Base-by-base conservation (phyloP, 1,284 basidiomycete genomes). In the Amylostereum areolatum region DNA sequence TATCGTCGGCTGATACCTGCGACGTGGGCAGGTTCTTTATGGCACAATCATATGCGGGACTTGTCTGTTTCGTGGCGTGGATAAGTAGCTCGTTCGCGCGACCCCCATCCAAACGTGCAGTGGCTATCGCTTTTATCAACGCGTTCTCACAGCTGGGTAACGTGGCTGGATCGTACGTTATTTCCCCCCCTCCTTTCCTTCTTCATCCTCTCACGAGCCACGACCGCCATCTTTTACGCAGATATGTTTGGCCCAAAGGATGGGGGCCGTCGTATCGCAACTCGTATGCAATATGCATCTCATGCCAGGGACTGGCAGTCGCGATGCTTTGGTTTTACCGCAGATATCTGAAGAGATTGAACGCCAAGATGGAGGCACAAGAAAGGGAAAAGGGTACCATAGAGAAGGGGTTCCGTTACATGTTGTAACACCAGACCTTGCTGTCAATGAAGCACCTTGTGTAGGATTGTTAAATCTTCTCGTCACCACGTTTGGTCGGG, bases 41-140 rank as follows among this genome's bases (percentile, higher is more conserved):
- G 80, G 82, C 85, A 7, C 81, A 84, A 52, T 80, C 81, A 0
- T 89, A 86, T 57, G 75, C 82, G 1, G 85, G 76, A 1, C 85
- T 84, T 64, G 78, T 89, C 49, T 73, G 74, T 49, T 80, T 85
- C 57, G 73, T 81, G 52, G 75, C 85, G 0, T 91, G 87, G 88
- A 72, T 81, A 31, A 82, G 79, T 55, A 82, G 80, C 55, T 78
- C 81, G 5, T 75, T 90, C 53, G 71, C 83, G n/a, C 73, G 76
- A 30, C 82, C 85, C 33, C 75, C 85, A 6, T 76, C 79, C 10
- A 89, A 88, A 66, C 81, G 85, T 31, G 85, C 85, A 24, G 83
- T 88, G 29, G 83, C 81, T 4, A 69, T 91, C 46, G 88, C 85
- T 0, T 66, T 84, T 47, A 80, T 86, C 54, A 89, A 89, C 61